Evolutionary conservation across 2,329 filamentous ascomycete genomes (phyloP), one percentile per base, ranked within the genome.

Genomic region (Chrysoporthe deuterocubensis): DNA sequence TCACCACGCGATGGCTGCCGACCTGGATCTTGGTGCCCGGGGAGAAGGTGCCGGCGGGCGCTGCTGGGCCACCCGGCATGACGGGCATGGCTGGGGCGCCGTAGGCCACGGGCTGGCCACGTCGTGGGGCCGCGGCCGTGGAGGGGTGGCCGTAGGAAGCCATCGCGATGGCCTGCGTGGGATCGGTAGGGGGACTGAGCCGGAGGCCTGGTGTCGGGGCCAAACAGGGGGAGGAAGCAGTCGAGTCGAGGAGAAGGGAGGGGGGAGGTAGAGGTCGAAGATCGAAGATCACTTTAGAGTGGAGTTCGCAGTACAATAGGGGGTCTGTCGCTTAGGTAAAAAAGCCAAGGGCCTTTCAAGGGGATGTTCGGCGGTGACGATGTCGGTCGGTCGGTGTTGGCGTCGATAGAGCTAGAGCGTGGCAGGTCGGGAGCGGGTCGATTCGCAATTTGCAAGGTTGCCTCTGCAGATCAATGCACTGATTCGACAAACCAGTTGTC

Each of bases 1-100:
- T 96, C 63, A 96, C 87, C 69, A 98, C 94, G 72, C 94, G 90
- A 79, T 99, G 96, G 77, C 87, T 89, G 77, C 96, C 96, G 67
- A 97, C 93, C 78, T 97, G 94, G 75, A 99, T 96, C 84, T 98
- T 97, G 71, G 96, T 99, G 56, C 95, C 95, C 7, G 96, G 90
- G 64, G 91, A 83, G 78, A 99, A 98, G 69, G 95, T 98, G 73
- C 96, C 96, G 65, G 89, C 87, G n/a, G 92, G 89, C 65, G 84
- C 84, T 68, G 75, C 78, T 54, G 78, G 74, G 21, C 68, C 68
- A 21, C 54, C 63, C 46, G 81, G 77, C 59, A 77, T 73, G 70
- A 81, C 78, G 44, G 80, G 76, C 62, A 80, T 75, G 62, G 62
- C 40, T 63, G 81, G 78, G 62, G 80, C 78, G 69, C 79, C 81